Conservation (phyloP, 441 rosid species). For the Populus hybrid region DNA sequence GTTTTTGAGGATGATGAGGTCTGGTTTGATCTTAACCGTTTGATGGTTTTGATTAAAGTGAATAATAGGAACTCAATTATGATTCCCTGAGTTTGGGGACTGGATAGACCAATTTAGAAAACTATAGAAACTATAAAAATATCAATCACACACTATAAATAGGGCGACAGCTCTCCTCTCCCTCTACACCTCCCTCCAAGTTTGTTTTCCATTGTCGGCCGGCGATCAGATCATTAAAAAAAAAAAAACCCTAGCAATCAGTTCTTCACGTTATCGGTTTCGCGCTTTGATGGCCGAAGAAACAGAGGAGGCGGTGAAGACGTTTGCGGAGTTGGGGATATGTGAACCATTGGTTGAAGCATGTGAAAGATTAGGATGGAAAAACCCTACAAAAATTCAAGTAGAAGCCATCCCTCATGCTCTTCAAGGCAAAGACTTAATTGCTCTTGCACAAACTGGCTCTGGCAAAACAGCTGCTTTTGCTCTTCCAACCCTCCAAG, state of each 20-base stretch:
- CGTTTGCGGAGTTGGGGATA: slow-evolving; percentile 67
- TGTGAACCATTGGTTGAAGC: slow-evolving; percentile 71
- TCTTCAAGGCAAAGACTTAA: slow-evolving; percentile 90
- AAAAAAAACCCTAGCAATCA: no score
- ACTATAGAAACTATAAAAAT: no score
- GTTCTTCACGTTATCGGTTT: no score
- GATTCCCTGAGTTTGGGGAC: no score
- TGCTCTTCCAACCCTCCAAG: slow-evolving; percentile 83
- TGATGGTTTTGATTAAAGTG: background rate
- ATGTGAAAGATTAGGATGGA: slow-evolving; percentile 76
- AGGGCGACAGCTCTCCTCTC: no score
- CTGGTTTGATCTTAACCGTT: background rate
- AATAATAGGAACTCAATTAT: no score
- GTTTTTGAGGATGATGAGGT: background rate
- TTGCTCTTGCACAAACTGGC: slow-evolving; percentile 95
- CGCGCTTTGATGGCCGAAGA: slow-evolving; percentile 18
- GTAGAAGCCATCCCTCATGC: slow-evolving; percentile 86
- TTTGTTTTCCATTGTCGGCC: no score
- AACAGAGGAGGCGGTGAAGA: slow-evolving; percentile 48
- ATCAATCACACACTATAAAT: no score
- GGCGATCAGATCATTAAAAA: no score
- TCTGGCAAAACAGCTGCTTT: slow-evolving; percentile 98
- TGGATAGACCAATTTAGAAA: no score
- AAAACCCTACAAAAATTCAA: slow-evolving; percentile 73
- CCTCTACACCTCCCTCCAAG: no score